These are phyloP conservation scores for Mycena sanguinolenta DNA, from an alignment of 768 basidiomycete species.

Conservation along the genomic window DNA sequence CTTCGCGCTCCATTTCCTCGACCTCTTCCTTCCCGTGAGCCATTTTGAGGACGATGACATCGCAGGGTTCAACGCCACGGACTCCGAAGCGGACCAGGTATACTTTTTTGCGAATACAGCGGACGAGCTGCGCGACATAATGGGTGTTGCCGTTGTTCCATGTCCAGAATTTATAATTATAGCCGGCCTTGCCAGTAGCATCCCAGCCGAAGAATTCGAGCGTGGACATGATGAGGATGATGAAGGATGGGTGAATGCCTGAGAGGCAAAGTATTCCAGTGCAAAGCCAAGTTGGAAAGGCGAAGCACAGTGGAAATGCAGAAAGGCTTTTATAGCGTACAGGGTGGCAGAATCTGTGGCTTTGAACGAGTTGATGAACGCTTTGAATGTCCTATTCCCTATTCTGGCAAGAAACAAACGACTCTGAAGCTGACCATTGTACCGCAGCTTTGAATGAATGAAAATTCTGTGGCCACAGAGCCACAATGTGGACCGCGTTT, in stretches of 20 bases:
- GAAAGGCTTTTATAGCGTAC: constrained; percentile 6
- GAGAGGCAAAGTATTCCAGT: neutral
- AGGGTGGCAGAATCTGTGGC: constrained; percentile 17
- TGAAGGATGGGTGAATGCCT: neutral
- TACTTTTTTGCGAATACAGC: constrained; percentile 38
- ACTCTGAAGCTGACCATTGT: constrained; percentile 1
- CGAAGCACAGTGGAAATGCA: neutral
- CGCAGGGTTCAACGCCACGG: constrained; percentile 32
- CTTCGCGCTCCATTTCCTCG: constrained; percentile 47
- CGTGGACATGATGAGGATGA: constrained; percentile 42
- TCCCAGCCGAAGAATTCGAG: constrained; percentile 44
- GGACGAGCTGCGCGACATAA: constrained; percentile 40
- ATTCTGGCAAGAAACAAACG: constrained; percentile 1
- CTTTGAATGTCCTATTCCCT: constrained; percentile 23
- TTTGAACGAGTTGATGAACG: constrained; percentile 5
- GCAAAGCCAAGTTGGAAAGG: neutral
- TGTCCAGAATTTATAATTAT: constrained; percentile 40
- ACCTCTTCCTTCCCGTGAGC: constrained; percentile 44
- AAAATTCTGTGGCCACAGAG: no score
- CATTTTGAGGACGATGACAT: constrained; percentile 51
- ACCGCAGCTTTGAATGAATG: neutral
- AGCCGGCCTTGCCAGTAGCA: constrained; percentile 16
- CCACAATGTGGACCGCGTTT: no score
- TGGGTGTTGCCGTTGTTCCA: constrained; percentile 40
- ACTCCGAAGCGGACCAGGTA: constrained; percentile 42